Evolutionary conservation across 2,329 filamentous ascomycete species (phyloP), one percentile per base, ranked within the genome.

Genomic region (Pyrenochaeta sp.): DNA sequence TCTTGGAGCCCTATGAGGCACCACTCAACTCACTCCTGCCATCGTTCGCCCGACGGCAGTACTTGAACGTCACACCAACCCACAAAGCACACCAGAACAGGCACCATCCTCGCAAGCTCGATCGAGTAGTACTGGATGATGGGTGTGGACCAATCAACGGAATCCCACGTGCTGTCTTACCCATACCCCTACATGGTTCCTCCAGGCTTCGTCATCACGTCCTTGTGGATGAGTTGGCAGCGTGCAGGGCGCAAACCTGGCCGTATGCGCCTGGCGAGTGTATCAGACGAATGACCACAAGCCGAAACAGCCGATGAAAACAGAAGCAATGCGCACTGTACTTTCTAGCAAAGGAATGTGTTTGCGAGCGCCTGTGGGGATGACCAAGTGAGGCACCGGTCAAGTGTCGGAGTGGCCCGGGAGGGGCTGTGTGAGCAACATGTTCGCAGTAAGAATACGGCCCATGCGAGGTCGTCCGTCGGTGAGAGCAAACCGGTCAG

Each of bases 171-270:
- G 52, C 31, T 23, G 52, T 35, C 51, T 45, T 57, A 41, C 45
- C 49, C 40, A 43, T 51, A 32, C 45, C 45, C 54, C 45, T 51
- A 60, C 56, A 37, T 49, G 49, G 45, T 18, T 45, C 45, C 53
- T 46, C 49, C 27, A 36, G 46, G 60, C 60, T 63, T 61, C 58
- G 60, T 63, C 60, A 63, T 63, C 55, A 40, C 48, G 41, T 37
- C 45, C n/a, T 27, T 44, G 49, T 40, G 48, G 63, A 54, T 60
- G 60, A 63, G 64, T 57, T 60, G 64, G 63, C 61, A 60, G 48
- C 40, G 47, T 58, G 60, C 59, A 58, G 54, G 49, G 39, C 30
- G 48, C 43, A 32, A 61, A 58, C 56, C 60, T 58, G 57, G 51
- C 39, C 46, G 30, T 31, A 41, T 46, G 47, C 45, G 51, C 50